These are phyloP conservation scores for Colletotrichum liriopes DNA, from an alignment of 2,329 filamentous ascomycete species.

Conservation along the genomic window DNA sequence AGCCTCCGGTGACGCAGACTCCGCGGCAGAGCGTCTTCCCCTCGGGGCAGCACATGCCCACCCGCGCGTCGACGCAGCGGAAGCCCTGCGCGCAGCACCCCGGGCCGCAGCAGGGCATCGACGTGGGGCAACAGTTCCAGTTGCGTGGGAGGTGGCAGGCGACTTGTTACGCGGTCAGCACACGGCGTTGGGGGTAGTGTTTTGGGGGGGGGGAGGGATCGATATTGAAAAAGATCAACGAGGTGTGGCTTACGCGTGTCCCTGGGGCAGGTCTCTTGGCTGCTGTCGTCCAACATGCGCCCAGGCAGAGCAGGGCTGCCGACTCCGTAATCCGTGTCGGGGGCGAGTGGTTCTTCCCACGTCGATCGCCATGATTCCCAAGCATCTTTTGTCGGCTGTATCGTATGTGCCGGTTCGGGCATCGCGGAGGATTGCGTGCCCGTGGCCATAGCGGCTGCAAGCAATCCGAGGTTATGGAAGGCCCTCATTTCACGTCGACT, in stretches of 20 bases:
- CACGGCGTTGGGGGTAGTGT: not conserved
- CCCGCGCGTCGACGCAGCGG: conserved; percentile 30
- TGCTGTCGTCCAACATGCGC: not conserved
- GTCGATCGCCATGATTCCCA: not conserved
- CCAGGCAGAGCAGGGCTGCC: not conserved
- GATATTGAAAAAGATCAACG: not conserved
- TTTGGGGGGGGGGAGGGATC: not conserved
- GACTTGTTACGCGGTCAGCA: not conserved
- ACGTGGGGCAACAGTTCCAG: conserved; percentile 36
- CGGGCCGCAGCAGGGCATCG: conserved; percentile 25
- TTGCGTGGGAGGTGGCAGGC: conserved; percentile 38
- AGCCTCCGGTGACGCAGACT: conserved; percentile 27
- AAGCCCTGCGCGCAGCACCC: conserved; percentile 32
- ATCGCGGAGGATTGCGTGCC: not conserved
- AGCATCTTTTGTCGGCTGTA: no score
- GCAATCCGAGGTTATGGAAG: not conserved
- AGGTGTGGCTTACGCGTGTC: not conserved
- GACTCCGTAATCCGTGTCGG: not conserved
- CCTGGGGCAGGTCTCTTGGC: conserved; percentile 16
- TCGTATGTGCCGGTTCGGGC: not conserved
- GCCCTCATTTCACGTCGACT: not conserved
- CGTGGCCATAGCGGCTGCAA: not conserved
- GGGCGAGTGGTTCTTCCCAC: not conserved
- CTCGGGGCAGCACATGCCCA: conserved; percentile 29
- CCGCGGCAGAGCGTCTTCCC: conserved; percentile 24